Conservation (phyloP, 2,329 filamentous ascomycete species). For the Diatrype stigma region DNA sequence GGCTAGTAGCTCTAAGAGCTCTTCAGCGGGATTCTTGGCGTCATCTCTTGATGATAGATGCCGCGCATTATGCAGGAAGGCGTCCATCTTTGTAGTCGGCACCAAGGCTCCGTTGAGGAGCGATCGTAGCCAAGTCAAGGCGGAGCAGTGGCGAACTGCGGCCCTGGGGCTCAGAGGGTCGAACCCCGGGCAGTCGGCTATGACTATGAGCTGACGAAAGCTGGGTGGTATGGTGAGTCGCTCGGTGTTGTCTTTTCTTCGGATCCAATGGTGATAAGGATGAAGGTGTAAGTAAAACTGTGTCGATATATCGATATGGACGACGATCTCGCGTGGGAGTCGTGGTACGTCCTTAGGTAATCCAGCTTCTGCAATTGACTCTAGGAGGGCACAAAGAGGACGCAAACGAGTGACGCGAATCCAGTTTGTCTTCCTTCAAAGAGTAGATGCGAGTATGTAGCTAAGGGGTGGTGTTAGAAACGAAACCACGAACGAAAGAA, state of each 20-base stretch:
- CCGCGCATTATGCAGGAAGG: slow-evolving; percentile 7
- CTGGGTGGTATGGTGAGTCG: background rate
- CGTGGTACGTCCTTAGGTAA: background rate
- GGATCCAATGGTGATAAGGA: background rate
- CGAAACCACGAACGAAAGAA: background rate
- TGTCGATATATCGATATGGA: background rate
- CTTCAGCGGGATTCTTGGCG: slow-evolving; percentile 30
- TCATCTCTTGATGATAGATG: slow-evolving; percentile 13
- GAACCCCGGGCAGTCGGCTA: background rate
- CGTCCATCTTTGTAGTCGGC: slow-evolving; percentile 11
- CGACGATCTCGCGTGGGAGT: background rate
- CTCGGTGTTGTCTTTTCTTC: background rate
- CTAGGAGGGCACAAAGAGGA: slow-evolving; percentile 10
- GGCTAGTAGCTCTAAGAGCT: slow-evolving; percentile 45
- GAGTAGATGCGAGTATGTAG: slow-evolving; percentile 2
- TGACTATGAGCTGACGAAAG: background rate
- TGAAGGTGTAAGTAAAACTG: background rate
- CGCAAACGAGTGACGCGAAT: slow-evolving; percentile 13
- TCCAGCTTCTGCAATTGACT: background rate
- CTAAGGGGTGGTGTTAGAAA: background rate
- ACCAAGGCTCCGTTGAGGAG: background rate
- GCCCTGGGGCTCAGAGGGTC: background rate
- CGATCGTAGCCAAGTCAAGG: background rate
- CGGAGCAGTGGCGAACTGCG: background rate
- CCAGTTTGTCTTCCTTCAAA: slow-evolving; percentile 2